Evolutionary conservation across 2,329 filamentous ascomycete species (phyloP).

Genomic region (Ophiostoma himal-ulmi): DNA sequence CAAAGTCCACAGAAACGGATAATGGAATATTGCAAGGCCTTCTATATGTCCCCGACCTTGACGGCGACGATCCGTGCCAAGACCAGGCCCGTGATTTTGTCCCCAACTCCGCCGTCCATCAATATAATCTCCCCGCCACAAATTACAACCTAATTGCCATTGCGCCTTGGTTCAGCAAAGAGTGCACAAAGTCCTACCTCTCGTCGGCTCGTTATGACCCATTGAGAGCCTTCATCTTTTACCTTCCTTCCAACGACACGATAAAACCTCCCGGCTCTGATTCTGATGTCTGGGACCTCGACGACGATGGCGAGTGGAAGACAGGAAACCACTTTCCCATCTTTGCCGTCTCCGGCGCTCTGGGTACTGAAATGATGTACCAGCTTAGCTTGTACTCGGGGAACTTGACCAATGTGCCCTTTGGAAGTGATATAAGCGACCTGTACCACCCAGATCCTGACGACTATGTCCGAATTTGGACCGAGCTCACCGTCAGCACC

Average conservation of each 20-base stretch:
- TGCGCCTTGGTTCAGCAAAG: constrained; percentile 74
- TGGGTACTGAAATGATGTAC: constrained; percentile 63
- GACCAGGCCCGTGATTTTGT: constrained; percentile 59
- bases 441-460: constrained; percentile 50
- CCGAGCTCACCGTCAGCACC: constrained; percentile 45
- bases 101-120: constrained; percentile 67
- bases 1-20: constrained; percentile 53
- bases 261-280: constrained; percentile 59
- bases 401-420: constrained; percentile 58
- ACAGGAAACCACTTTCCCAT: constrained; percentile 67
- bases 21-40: constrained; percentile 67
- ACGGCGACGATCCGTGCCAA: constrained; percentile 54
- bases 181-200: constrained; percentile 71
- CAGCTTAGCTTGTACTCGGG: constrained; percentile 73
- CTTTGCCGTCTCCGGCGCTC: constrained; percentile 67
- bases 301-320: constrained; percentile 67
- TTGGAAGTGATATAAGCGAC: constrained; percentile 50
- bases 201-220: constrained; percentile 52
- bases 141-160: constrained; percentile 73
- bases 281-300: constrained; percentile 63
- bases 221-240: constrained; percentile 59
- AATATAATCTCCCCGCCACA: constrained; percentile 59
- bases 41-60: constrained; percentile 75
- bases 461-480: constrained; percentile 58
- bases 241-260: constrained; percentile 51